Evolutionary conservation across 1,284 basidiomycete genomes (phyloP).

Genomic region (Sparassis latifolia): DNA sequence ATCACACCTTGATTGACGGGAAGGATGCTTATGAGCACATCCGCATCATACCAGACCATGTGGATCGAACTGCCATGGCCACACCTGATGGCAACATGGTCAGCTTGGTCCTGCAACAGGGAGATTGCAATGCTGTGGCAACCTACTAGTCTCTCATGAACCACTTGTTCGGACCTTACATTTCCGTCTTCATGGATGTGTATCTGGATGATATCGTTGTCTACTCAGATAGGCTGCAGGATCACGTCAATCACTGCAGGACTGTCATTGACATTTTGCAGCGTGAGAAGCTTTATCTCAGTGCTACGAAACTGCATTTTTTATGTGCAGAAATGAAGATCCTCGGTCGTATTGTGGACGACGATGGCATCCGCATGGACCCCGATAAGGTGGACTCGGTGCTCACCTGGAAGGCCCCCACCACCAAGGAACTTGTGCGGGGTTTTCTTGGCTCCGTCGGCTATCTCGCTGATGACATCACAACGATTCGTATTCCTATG

Average conservation of each 20-base stretch:
- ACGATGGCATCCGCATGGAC: conserved; percentile 24
- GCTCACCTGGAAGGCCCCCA: conserved; percentile 23
- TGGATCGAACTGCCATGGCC: too few relatives aligned
- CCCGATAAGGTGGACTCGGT: conserved; percentile 25
- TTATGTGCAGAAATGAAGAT: conserved; percentile 18
- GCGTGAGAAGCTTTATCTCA: conserved; percentile 20
- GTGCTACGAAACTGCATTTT: too few relatives aligned
- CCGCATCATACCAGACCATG: conserved; percentile 6
- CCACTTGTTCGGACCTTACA: conserved; percentile 20
- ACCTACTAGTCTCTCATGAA: conserved; percentile 29
- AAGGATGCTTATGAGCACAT: too few relatives aligned
- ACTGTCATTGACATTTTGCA: conserved; percentile 18
- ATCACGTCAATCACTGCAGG: conserved; percentile 21
- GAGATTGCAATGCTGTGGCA: too few relatives aligned
- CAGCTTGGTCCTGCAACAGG: conserved; percentile 28
- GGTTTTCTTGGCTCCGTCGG: conserved; percentile 20
- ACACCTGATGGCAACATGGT: conserved; percentile 28
- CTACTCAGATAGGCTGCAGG: conserved; percentile 9
- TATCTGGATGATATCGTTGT: conserved; percentile 8
- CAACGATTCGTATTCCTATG: conserved; percentile 5
- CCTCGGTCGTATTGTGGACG: conserved; percentile 24
- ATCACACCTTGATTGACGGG: too few relatives aligned
- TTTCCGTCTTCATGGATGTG: conserved; percentile 18
- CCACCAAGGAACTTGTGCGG: conserved; percentile 9
- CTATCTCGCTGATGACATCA: conserved; percentile 16